Conservation (phyloP, 2,329 filamentous ascomycete genomes). For the Tolypocladium amazonense region DNA sequence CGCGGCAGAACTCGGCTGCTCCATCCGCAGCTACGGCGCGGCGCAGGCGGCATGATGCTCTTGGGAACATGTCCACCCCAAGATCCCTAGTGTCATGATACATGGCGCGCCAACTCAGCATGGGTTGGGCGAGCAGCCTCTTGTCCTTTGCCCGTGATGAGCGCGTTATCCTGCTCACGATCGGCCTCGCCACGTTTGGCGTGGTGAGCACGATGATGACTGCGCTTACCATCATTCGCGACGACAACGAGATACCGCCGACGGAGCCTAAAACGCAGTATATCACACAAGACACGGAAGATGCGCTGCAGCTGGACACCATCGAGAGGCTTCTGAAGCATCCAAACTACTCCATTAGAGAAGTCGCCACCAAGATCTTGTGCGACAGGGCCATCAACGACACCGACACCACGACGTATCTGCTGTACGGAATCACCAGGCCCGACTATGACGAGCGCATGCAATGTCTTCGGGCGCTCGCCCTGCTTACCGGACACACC, state of each 20-base stretch:
- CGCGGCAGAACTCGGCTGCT: constrained; percentile 7
- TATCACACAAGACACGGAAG: constrained; percentile 66
- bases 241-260: constrained; percentile 56
- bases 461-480: constrained; percentile 44
- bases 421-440: constrained; percentile 49
- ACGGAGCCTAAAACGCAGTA: constrained; percentile 57
- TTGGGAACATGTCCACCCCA: not conserved
- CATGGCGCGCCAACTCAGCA: constrained; percentile 9
- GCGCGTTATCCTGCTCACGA: constrained; percentile 39
- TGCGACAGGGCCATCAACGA: constrained; percentile 51
- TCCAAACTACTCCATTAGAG: constrained; percentile 62
- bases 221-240: constrained; percentile 48
- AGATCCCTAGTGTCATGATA: not conserved
- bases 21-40: not conserved
- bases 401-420: constrained; percentile 31
- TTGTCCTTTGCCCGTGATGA: constrained; percentile 33
- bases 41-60: not conserved
- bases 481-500: constrained; percentile 37
- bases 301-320: constrained; percentile 55
- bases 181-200: constrained; percentile 47
- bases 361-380: constrained; percentile 52
- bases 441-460: constrained; percentile 49
- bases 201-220: constrained; percentile 46
- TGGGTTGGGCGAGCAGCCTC: constrained; percentile 25
- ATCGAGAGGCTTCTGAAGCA: constrained; percentile 57